Base-by-base conservation (phyloP, 768 basidiomycete genomes). In the Pisolithus marmoratus region DNA sequence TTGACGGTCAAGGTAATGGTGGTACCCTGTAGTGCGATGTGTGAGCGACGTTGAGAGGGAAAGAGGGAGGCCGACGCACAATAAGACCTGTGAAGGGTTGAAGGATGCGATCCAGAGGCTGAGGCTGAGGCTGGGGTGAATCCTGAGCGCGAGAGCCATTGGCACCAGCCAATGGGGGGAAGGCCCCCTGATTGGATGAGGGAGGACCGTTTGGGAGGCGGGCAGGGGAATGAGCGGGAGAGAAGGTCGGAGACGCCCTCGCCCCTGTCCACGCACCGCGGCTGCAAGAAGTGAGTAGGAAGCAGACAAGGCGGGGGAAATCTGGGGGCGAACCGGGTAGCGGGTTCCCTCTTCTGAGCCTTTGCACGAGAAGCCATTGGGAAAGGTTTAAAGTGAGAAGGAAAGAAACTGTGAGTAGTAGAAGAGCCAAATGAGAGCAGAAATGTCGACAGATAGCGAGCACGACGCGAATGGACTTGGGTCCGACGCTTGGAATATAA, bases 1-100 rank as follows among this genome's bases (percentile, higher is more conserved):
- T 87, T 88, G 42, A 85, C 87, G 22, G 69, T 64, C 53, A 92
- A 76, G n/a, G 87, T 87, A 61, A 92, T 75, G 36, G 85, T 88
- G 5, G 85, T 88, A 38, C 90, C 88, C 89, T 87, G 59, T 26
- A 46, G 37, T 38, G 52, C 57, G 47, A 52, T 55, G 50, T 31
- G 48, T n/a, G 40, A 14, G 29, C n/a, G n/a, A n/a, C n/a, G n/a
- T n/a, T n/a, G n/a, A 52, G 23, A n/a, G 29, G 41, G 11, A 36
- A 14, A 49, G 34, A 48, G 52, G 24, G 53, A 51, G 49, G 45
- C 52, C 54, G 44, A 78, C 86, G 64, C 57, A 89, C 87, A 29
- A 83, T 89, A 43, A 90, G 72, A 48, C 86, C 87, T 45, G 82
- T 70, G 24, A 90, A 76, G 53, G 80, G 70, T 63, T 83, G 81